A percentile compares a stretch with the other conserved stretches of the same genome.
These are phyloP conservation scores for Amauroascus niger DNA, from an alignment of 2,329 filamentous ascomycete species.

Conservation along the genomic window DNA sequence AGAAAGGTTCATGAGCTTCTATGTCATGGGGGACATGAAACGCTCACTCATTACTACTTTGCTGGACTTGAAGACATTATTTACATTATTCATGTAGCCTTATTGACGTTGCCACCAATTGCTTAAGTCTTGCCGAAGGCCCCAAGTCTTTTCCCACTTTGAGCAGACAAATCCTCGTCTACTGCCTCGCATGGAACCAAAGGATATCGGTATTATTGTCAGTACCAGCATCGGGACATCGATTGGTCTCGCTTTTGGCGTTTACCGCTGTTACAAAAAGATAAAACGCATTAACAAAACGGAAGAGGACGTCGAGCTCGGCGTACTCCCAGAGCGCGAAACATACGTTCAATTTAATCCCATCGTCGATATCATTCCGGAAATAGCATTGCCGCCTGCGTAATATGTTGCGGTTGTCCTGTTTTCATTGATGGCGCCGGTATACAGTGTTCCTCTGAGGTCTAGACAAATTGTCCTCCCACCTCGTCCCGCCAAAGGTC, in stretches of 20 bases:
- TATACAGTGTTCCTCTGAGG: slow-evolving; percentile 3
- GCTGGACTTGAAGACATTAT: neutral
- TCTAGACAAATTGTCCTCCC: slow-evolving; percentile 18
- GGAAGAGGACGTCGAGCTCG: neutral
- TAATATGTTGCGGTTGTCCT: neutral
- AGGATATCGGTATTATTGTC: neutral
- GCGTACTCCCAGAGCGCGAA: neutral
- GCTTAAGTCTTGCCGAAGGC: neutral
- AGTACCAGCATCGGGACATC: neutral
- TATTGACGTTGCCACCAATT: neutral
- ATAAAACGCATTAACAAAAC: neutral
- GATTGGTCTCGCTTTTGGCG: neutral
- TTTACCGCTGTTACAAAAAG: slow-evolving; percentile 5
- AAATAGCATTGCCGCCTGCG: neutral
- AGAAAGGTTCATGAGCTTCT: neutral
- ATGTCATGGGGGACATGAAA: neutral
- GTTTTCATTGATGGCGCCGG: slow-evolving; percentile 15
- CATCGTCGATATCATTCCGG: neutral
- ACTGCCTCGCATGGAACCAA: slow-evolving; percentile 5
- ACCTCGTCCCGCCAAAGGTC: slow-evolving; percentile 22
- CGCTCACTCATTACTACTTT: neutral
- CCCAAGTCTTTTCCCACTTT: neutral
- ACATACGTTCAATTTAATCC: slow-evolving; percentile 13
- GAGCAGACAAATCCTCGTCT: neutral
- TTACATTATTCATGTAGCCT: neutral